A percentile compares a stretch with the other conserved stretches of the same genome.
Evolutionary conservation across 306 rosid genomes (phyloP).

Genomic region (Sechiopsis laciniata): DNA sequence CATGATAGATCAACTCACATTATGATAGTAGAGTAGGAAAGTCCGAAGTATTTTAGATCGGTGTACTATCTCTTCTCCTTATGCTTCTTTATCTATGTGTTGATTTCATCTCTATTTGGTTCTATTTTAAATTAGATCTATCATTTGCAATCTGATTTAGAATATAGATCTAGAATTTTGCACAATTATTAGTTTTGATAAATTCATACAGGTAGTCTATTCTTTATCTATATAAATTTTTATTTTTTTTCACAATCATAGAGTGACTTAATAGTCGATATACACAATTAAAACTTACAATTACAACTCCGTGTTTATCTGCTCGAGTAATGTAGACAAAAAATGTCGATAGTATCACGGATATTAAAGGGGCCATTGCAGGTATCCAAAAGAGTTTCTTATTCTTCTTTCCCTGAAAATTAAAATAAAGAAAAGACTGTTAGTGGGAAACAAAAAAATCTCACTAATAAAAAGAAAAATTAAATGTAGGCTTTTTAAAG

Average conservation of each 20-base stretch:
- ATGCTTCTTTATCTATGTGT: too few species aligned
- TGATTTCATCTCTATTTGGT: too few species aligned
- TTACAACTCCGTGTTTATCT: slow-evolving; percentile 55
- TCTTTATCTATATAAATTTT: background rate
- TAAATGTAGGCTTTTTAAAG: background rate
- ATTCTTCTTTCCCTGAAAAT: slow-evolving; percentile 51
- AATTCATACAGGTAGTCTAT: background rate
- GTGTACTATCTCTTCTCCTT: too few species aligned
- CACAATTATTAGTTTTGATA: background rate
- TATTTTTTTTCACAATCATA: too few species aligned
- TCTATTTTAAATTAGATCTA: too few species aligned
- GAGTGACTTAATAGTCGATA: background rate
- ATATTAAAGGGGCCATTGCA: slow-evolving; percentile 73
- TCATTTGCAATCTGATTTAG: too few species aligned
- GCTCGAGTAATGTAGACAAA: slow-evolving; percentile 65
- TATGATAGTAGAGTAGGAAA: too few species aligned
- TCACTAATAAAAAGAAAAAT: background rate
- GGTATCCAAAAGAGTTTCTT: slow-evolving; percentile 72
- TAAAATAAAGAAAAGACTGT: background rate
- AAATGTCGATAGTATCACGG: slow-evolving; percentile 62
- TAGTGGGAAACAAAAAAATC: background rate
- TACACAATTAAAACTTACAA: slow-evolving; percentile 39
- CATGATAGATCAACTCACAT: too few species aligned
- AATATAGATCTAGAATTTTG: too few species aligned
- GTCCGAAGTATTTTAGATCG: too few species aligned